A percentile compares a stretch with the other conserved stretches of the same genome.
Conservation (phyloP, 257 asterid genomes). For the Solanum stenotomum region DNA sequence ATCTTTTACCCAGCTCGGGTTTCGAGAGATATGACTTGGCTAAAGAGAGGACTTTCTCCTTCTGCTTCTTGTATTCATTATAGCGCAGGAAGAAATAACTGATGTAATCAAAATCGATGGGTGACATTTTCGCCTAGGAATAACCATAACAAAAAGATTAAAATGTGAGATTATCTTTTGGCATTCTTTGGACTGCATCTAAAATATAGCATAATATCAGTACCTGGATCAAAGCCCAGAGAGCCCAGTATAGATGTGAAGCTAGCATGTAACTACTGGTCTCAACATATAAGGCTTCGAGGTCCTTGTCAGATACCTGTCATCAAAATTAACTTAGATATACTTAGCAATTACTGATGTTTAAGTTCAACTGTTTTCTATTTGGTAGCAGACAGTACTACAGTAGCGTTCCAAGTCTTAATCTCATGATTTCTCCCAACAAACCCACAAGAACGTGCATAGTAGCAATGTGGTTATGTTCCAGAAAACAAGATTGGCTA, state of each 20-base stretch:
- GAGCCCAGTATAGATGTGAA: slow-evolving; percentile 87
- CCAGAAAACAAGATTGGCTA: not conserved
- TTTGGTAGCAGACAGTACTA: not conserved
- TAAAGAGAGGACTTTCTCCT: slow-evolving; percentile 34
- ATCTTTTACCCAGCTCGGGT: not conserved
- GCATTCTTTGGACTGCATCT: not conserved
- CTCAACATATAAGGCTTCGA: slow-evolving; percentile 68
- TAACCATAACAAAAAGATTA: not conserved
- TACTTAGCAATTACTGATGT: not conserved
- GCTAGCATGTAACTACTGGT: slow-evolving; percentile 69
- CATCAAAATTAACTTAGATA: not conserved
- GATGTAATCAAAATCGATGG: slow-evolving; percentile 78
- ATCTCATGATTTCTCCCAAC: not conserved
- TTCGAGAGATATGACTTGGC: slow-evolving; percentile 23
- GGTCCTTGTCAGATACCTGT: slow-evolving; percentile 59
- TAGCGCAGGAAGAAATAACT: slow-evolving; percentile 71
- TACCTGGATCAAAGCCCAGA: slow-evolving; percentile 98
- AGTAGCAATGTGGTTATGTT: not conserved
- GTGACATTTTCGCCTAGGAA: slow-evolving; percentile 87
- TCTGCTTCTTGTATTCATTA: slow-evolving; percentile 65
- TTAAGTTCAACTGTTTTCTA: not conserved
- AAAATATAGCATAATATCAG: not conserved
- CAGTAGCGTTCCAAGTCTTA: not conserved
- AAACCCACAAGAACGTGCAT: not conserved
- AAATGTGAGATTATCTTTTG: not conserved